Evolutionary conservation across 106 monocot genomes (phyloP), one percentile per base, ranked within the genome.

Genomic region (Dioscorea alata): DNA sequence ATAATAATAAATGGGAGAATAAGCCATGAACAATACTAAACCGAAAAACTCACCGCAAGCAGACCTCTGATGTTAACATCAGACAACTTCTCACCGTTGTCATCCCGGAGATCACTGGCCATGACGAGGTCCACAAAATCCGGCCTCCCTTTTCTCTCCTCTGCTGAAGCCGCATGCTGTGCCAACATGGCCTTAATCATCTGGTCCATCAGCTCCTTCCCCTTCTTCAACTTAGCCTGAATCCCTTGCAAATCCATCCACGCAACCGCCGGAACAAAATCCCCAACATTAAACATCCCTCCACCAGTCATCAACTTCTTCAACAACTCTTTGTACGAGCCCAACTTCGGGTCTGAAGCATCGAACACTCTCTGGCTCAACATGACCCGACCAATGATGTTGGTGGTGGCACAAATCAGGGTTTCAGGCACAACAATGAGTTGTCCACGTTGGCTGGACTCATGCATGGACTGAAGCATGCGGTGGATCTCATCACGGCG

Each of bases 61-160:
- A 83, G 71, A 3, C 70, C 83, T 56, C 75, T 79, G 79, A 83
- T 64, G 64, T 83, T 79, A 24, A 63, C 68, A 23, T 83, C 83
- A 1, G 67, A 25, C 49, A 83, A 60, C 2, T 66, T 79, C 62
- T 71, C 66, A 2, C 82, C 82, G 51, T 74, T 70, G 15, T 74
- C 78, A 6, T 66, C 78, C 16, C 53, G 69, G 9, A 69, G 23
- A 32, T 65, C 18, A 6, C n/a, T 17, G 20, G 58, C 67, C 71
- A 68, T 1, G 60, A 83, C 14, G 23, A 48, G 50, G 18, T 80
- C 80, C 0, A 73, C 8, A 18, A 76, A 32, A 59, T 80, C 80
- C 13, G 69, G 73, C 51, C 18, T 52, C 48, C 32, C 65, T 48
- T 67, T 35, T 20, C 80, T 61, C 51, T 73, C 48, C 1, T 9